phyloP scores from a whole-genome alignment of 805 yeast genomes.

The Kuraishia molischiana region DNA sequence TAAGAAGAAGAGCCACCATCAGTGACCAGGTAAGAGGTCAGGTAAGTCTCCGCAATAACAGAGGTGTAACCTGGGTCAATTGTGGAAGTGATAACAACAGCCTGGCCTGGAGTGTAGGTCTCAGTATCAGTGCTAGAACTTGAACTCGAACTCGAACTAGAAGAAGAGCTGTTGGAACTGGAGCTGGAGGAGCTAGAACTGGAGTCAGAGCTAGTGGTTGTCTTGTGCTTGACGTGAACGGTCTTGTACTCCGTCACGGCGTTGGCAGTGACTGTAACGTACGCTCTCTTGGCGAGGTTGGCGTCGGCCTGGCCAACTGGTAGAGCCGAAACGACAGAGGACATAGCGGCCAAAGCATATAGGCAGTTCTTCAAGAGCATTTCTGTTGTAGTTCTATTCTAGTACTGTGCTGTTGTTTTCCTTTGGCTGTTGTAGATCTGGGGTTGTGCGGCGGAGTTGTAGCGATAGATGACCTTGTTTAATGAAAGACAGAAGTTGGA shows the following conservation, averaged over 20 bases:
- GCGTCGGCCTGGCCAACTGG: neutral
- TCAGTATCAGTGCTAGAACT: neutral
- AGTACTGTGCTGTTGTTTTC: neutral
- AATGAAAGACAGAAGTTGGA: neutral
- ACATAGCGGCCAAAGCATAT: neutral
- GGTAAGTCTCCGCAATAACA: constrained; percentile 11
- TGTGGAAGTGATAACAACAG: constrained; percentile 18
- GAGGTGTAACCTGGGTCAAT: constrained; percentile 10
- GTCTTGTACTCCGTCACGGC: constrained; percentile 13
- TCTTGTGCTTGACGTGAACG: constrained; percentile 10
- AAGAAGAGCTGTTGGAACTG: constrained; percentile 5
- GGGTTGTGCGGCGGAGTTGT: neutral
- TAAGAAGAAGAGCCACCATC: constrained; percentile 3
- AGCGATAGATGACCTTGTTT: neutral
- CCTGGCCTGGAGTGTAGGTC: constrained; percentile 3
- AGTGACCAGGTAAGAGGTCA: constrained; percentile 6
- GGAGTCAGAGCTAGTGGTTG: constrained; percentile 7
- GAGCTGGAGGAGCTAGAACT: constrained; percentile 4
- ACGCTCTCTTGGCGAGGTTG: constrained; percentile 13
- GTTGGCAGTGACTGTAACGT: constrained; percentile 15
- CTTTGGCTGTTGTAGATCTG: neutral
- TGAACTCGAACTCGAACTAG: neutral
- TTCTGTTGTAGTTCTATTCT: no score
- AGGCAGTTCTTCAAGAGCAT: neutral
- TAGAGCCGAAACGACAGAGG: neutral